Evolutionary conservation across 352 stramenopile genomes (phyloP).

Genomic region (Pythium biforme): DNA sequence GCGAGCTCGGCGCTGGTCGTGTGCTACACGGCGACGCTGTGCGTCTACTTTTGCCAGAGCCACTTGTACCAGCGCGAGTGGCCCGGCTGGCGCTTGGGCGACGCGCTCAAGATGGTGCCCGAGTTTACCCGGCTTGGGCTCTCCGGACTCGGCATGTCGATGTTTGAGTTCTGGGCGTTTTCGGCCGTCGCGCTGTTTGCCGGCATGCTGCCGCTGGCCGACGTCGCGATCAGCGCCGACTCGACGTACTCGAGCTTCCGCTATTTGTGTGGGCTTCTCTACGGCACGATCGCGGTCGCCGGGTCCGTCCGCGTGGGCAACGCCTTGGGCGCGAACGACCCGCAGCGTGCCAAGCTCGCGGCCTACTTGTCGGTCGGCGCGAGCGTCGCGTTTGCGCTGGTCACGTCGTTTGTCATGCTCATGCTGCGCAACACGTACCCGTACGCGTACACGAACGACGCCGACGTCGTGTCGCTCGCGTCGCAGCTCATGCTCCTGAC

Average conservation of each 20-base stretch:
- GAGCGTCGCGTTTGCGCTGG: slow-evolving; percentile 38
- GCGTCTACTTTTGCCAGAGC: slow-evolving; percentile 63
- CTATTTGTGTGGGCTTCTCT: slow-evolving; percentile 67
- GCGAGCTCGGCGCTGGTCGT: slow-evolving; percentile 53
- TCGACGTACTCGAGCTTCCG: slow-evolving; percentile 79
- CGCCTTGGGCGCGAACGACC: slow-evolving; percentile 79
- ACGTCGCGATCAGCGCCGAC: slow-evolving; percentile 83
- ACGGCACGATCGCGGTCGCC: slow-evolving; percentile 60
- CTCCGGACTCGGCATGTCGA: slow-evolving; percentile 80
- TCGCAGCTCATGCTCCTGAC: slow-evolving; percentile 66
- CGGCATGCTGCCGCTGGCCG: slow-evolving; percentile 69
- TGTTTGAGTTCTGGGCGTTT: slow-evolving; percentile 88
- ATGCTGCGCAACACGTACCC: slow-evolving; percentile 49
- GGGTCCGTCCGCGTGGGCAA: slow-evolving; percentile 85
- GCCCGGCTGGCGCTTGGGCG: slow-evolving; percentile 67
- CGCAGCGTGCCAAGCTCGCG: slow-evolving; percentile 64
- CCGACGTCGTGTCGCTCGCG: slow-evolving; percentile 47
- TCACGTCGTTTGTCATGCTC: slow-evolving; percentile 62
- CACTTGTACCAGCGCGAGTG: slow-evolving; percentile 69
- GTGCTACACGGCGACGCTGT: slow-evolving; percentile 64
- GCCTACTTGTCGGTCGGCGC: slow-evolving; percentile 57
- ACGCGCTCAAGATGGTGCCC: slow-evolving; percentile 59
- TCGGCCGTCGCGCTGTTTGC: slow-evolving; percentile 69
- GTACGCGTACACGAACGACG: slow-evolving; percentile 63
- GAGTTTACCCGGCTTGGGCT: slow-evolving; percentile 80